Percentiles rank a stretch among this genome's conserved stretches.
Conservation (phyloP, 1,139 yeast genomes). For the Lodderomyces oxycetoniae region DNA sequence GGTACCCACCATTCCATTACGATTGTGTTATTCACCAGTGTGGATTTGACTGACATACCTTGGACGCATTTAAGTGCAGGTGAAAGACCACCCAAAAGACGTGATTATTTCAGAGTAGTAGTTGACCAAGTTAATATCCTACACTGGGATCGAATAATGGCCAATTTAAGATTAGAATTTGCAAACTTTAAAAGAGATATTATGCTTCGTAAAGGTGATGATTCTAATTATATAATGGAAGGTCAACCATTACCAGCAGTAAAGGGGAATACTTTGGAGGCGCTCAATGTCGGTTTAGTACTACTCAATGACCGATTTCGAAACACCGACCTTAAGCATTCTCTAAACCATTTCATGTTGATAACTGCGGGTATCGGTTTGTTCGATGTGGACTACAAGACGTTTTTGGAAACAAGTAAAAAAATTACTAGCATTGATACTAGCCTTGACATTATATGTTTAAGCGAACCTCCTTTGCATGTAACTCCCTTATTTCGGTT, state of each 20-base stretch:
- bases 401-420: constrained; percentile 69
- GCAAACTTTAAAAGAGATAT: constrained; percentile 74
- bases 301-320: constrained; percentile 74
- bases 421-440: constrained; percentile 74
- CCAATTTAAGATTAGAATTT: constrained; percentile 77
- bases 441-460: constrained; percentile 82
- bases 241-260: constrained; percentile 77
- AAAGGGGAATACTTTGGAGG: constrained; percentile 85
- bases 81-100: constrained; percentile 61
- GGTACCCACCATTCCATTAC: constrained; percentile 91
- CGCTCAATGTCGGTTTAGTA: constrained; percentile 78
- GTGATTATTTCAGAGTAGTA: constrained; percentile 86
- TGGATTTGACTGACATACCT: constrained; percentile 59
- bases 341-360: constrained; percentile 78
- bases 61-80: constrained; percentile 62
- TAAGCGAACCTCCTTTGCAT: constrained; percentile 88
- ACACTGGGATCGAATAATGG: constrained; percentile 91
- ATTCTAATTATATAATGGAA: constrained; percentile 30
- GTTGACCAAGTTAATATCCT: constrained; percentile 90
- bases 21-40: constrained; percentile 80
- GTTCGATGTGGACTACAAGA: constrained; percentile 83
- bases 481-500: constrained; percentile 85
- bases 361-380: constrained; percentile 92
- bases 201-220: constrained; percentile 29
- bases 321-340: constrained; percentile 82